Evolutionary conservation across 306 rosid species (phyloP).

Genomic region (Inga laurina): DNA sequence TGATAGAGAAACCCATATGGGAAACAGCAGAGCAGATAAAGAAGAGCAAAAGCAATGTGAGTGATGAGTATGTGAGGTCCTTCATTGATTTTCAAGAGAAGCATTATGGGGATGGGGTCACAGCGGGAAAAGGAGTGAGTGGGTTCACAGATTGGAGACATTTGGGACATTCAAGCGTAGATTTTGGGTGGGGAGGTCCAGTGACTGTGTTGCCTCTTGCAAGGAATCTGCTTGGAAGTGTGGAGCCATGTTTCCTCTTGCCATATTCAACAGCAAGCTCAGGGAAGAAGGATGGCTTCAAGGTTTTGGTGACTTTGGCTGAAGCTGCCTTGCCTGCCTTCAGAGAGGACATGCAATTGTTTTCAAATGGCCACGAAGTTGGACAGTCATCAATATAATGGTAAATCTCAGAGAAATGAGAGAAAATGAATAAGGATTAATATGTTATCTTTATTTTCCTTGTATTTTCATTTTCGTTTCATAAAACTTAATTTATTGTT

Average conservation of each 20-base stretch:
- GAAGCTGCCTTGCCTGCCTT: conserved; percentile 62
- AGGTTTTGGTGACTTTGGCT: conserved; percentile 56
- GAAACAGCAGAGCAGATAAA: conserved; percentile 66
- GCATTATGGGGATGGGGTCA: conserved; percentile 67
- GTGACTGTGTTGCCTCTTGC: conserved; percentile 79
- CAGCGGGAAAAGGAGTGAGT: conserved; percentile 68
- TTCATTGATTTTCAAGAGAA: conserved; percentile 67
- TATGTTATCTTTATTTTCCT: not conserved
- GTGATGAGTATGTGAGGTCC: conserved; percentile 70
- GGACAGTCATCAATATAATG: not conserved
- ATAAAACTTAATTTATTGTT: not conserved
- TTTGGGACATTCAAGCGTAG: conserved; percentile 79
- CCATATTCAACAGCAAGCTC: conserved; percentile 55
- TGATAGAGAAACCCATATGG: conserved; percentile 64
- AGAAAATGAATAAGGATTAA: not conserved
- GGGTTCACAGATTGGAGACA: conserved; percentile 97
- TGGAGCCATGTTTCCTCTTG: conserved; percentile 83
- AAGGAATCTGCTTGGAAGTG: conserved; percentile 68
- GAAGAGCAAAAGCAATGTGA: conserved; percentile 71
- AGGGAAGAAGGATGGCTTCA: conserved; percentile 56
- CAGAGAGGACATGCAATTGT: conserved; percentile 54
- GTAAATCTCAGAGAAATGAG: not conserved
- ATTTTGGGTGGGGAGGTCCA: conserved; percentile 97
- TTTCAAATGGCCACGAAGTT: conserved; percentile 16
- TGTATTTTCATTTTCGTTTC: not conserved